Percentiles rank a stretch among this genome's conserved stretches.
Evolutionary conservation across 495 filamentous ascomycete genomes (phyloP).

Genomic region (Haplographium delicatum): DNA sequence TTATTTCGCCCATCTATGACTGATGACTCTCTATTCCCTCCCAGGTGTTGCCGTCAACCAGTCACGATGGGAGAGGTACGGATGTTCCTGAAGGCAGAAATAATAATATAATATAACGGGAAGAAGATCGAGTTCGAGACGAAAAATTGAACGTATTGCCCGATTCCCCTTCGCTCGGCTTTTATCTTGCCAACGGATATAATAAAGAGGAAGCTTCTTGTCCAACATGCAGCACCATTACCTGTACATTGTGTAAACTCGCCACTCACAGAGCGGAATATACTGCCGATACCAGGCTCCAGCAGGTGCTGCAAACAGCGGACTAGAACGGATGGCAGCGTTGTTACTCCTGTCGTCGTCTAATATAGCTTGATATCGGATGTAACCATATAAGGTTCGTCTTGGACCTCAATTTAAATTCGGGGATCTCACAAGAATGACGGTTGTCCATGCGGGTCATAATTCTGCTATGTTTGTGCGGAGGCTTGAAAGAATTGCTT

Average conservation of each 20-base stretch:
- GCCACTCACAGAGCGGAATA: conserved; percentile 15
- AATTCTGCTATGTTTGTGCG: too few relatives aligned
- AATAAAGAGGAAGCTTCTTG: conserved; percentile 28
- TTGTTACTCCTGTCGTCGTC: conserved; percentile 19
- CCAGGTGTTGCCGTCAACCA: conserved; percentile 15
- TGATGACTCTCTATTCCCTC: conserved; percentile 21
- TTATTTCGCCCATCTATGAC: conserved; percentile 16
- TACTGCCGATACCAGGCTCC: conserved; percentile 16
- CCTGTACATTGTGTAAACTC: conserved; percentile 39
- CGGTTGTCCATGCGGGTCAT: too few relatives aligned
- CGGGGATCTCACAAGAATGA: too few relatives aligned
- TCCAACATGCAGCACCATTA: conserved; percentile 27
- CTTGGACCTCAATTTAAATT: conserved; percentile 49
- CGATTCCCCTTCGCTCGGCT: conserved; percentile 17
- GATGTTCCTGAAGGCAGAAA: conserved; percentile 12
- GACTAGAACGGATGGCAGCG: conserved; percentile 23
- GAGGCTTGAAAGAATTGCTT: conserved; percentile 42
- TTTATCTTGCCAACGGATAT: conserved; percentile 20
- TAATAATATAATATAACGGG: conserved; percentile 17
- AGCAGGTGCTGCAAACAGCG: conserved; percentile 14
- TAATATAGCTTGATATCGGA: conserved; percentile 20
- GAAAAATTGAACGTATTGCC: conserved; percentile 26
- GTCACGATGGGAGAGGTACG: conserved; percentile 6
- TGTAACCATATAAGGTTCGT: conserved; percentile 27
- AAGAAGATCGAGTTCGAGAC: conserved; percentile 27